Evolutionary conservation across 1,139 yeast genomes (phyloP).

Genomic region (Pneumocystis carinii): DNA sequence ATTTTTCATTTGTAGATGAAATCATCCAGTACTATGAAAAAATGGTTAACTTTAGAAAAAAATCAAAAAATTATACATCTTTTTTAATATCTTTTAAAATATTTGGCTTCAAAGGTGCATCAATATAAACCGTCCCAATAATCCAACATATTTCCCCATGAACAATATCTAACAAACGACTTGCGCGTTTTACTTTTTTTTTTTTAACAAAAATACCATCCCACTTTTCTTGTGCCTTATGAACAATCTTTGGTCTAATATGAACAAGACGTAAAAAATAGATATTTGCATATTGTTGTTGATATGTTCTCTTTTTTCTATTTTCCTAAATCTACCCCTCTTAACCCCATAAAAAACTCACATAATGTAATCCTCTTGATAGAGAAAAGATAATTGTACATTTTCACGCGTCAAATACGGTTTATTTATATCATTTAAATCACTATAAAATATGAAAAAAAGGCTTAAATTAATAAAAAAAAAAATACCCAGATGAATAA

Average conservation of each 20-base stretch:
- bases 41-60: neutral
- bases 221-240: constrained; percentile 39
- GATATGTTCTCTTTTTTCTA: constrained; percentile 36
- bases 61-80: constrained; percentile 10
- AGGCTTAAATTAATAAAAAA: neutral
- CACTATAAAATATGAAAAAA: neutral
- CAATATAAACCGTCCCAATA: constrained; percentile 78
- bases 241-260: constrained; percentile 41
- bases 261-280: constrained; percentile 49
- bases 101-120: constrained; percentile 71
- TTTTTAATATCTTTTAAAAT: constrained; percentile 65
- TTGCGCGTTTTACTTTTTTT: constrained; percentile 21
- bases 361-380: neutral
- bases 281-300: constrained; percentile 57
- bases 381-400: neutral
- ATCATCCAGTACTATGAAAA: constrained; percentile 26
- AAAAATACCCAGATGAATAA: neutral
- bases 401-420: neutral
- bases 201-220: constrained; percentile 29
- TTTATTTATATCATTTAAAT: neutral
- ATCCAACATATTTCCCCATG: constrained; percentile 68
- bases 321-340: constrained; percentile 11
- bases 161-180: constrained; percentile 63
- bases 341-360: neutral
- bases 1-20: constrained; percentile 25